These are phyloP conservation scores for Kwoniella dendrophila DNA, from an alignment of 768 basidiomycete species.

Conservation along the genomic window DNA sequence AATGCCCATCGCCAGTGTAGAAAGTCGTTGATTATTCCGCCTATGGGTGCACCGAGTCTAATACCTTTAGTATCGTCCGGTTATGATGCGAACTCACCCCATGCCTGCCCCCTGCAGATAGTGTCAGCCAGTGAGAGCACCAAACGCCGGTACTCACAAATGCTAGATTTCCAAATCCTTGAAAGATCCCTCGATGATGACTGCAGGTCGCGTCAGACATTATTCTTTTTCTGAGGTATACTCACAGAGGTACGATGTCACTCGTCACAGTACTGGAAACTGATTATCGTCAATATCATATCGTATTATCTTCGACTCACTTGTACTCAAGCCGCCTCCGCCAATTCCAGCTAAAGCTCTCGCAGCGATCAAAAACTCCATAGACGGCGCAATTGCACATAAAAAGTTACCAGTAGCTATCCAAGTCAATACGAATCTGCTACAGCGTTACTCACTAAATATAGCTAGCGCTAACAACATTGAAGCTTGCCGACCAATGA, in stretches of 20 bases:
- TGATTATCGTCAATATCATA: neutral
- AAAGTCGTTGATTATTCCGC: slow-evolving; percentile 67
- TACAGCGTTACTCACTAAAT: slow-evolving; percentile 23
- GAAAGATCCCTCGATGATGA: slow-evolving; percentile 71
- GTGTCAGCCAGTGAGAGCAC: neutral
- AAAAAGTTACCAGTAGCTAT: slow-evolving; percentile 37
- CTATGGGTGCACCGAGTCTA: slow-evolving; percentile 56
- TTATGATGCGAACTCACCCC: slow-evolving; percentile 7
- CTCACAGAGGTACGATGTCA: slow-evolving; percentile 81
- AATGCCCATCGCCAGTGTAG: slow-evolving; percentile 71
- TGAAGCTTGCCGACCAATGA: slow-evolving; percentile 37
- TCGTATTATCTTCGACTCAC: neutral
- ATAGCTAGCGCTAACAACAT: slow-evolving; percentile 34
- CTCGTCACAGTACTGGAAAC: slow-evolving; percentile 66
- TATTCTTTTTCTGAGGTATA: slow-evolving; percentile 1
- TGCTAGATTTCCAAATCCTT: slow-evolving; percentile 61
- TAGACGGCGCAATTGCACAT: slow-evolving; percentile 41
- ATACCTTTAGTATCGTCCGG: neutral
- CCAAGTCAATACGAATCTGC: neutral
- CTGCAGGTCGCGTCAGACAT: neutral
- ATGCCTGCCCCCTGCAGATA: slow-evolving; percentile 9
- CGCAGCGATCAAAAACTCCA: slow-evolving; percentile 41
- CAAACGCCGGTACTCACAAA: slow-evolving; percentile 64
- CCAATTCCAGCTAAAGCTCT: slow-evolving; percentile 45
- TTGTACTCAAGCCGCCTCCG: slow-evolving; percentile 40